Evolutionary conservation across 139 green algal genomes (phyloP), one percentile per base, ranked within the genome.

Genomic region (Tetradesmus lagerheimii): DNA sequence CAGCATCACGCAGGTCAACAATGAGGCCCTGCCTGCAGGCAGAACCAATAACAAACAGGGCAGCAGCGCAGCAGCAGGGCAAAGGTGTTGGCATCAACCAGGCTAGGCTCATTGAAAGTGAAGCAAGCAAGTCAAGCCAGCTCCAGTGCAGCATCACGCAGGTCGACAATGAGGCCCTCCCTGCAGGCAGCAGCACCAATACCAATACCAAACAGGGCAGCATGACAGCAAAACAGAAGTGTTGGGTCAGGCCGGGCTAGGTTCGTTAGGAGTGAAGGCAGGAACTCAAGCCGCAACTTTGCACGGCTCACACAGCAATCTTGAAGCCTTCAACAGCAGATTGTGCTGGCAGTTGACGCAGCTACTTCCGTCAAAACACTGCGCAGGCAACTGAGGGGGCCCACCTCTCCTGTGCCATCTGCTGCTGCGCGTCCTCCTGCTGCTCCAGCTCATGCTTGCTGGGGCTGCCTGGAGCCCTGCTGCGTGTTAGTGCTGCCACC

Each of bases 141-240:
- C 47, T 83, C 45, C 37, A 71, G 64, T 29, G 83, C 83, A 31
- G 62, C 43, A 43, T 86, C 50, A 4, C 86, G 86, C 77, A 96
- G 80, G 89, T 95, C 93, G 20, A 83, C 62, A 29, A 96, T 92
- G 15, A 95, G 74, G 2, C 62, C 80, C 84, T 96, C 93, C 34
- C 93, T 94, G 89, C 38, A 71, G 35, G 35, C 20, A 47, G 29
- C 14, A n/a, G n/a, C n/a, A n/a, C n/a, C n/a, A n/a, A n/a, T n/a
- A n/a, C n/a, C n/a, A n/a, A n/a, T n/a, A n/a, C n/a, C n/a, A n/a
- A n/a, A n/a, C n/a, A n/a, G n/a, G n/a, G n/a, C n/a, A n/a, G n/a
- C n/a, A n/a, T n/a, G n/a, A n/a, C n/a, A n/a, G n/a, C n/a, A n/a
- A n/a, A n/a, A n/a, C n/a, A n/a, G n/a, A n/a, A n/a, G n/a, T n/a